A percentile compares a stretch with the other conserved stretches of the same genome.
These are phyloP conservation scores for Colletotrichum agaves DNA, from an alignment of 2,329 filamentous ascomycete species.

Conservation along the genomic window DNA sequence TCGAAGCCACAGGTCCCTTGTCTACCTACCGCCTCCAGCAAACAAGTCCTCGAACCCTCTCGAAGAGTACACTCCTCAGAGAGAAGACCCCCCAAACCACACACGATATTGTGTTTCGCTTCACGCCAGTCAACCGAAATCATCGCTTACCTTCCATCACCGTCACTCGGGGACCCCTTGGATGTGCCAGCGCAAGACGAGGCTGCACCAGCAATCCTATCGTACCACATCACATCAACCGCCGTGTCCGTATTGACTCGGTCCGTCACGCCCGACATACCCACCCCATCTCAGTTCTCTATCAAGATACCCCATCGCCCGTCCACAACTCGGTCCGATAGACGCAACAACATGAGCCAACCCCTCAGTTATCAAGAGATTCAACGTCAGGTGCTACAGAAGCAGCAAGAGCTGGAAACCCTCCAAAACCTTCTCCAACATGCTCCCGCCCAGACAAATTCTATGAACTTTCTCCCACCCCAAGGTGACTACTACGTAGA, in stretches of 20 bases:
- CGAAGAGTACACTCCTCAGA: constrained; percentile 16
- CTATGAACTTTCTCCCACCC: constrained; percentile 13
- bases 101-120: constrained; percentile 22
- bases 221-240: constrained; percentile 15
- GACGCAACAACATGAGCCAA: constrained; percentile 35
- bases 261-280: constrained; percentile 3
- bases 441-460: constrained; percentile 23
- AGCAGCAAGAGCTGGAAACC: constrained; percentile 35
- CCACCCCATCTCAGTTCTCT: constrained; percentile 19
- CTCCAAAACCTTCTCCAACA: constrained; percentile 30
- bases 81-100: constrained; percentile 13
- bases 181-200: constrained; percentile 28
- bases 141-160: constrained; percentile 11
- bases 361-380: constrained; percentile 31
- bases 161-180: constrained; percentile 26
- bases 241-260: constrained; percentile 19
- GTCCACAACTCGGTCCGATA: not conserved
- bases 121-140: constrained; percentile 10
- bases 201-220: constrained; percentile 27
- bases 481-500: constrained; percentile 34
- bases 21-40: constrained; percentile 30
- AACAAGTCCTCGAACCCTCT: constrained; percentile 18
- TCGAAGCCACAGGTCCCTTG: constrained; percentile 37
- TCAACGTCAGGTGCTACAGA: constrained; percentile 34
- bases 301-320: constrained; percentile 9